A percentile compares a stretch with the other conserved stretches of the same genome.
These are phyloP conservation scores for Aeminium ludgeri DNA, from an alignment of 495 filamentous ascomycete species.

Conservation along the genomic window DNA sequence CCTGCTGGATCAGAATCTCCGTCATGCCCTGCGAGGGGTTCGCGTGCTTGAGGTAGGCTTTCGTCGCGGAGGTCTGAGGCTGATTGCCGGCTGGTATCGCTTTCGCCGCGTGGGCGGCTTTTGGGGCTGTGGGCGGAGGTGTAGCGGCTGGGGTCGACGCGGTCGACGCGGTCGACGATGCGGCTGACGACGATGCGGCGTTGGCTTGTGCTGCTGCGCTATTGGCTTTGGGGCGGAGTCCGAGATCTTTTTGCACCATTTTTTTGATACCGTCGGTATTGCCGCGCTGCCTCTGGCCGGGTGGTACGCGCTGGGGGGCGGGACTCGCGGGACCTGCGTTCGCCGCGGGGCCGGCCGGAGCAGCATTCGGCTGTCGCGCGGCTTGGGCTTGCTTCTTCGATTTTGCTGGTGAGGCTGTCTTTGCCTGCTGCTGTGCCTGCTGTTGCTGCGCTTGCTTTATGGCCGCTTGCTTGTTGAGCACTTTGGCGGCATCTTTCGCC, in stretches of 20 bases:
- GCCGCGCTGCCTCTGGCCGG: slow-evolving; percentile 34
- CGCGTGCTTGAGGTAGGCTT: slow-evolving; percentile 87
- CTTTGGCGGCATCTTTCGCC: slow-evolving; percentile 59
- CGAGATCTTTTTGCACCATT: slow-evolving; percentile 80
- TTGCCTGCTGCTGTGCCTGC: slow-evolving; percentile 10
- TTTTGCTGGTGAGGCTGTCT: slow-evolving; percentile 17
- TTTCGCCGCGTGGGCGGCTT: not conserved
- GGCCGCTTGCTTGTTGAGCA: slow-evolving; percentile 50
- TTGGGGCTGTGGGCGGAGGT: slow-evolving; percentile 7
- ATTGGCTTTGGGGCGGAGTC: slow-evolving; percentile 31
- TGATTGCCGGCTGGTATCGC: slow-evolving; percentile 3
- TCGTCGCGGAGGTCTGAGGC: slow-evolving; percentile 38
- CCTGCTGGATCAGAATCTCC: slow-evolving; percentile 53
- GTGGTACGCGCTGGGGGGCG: slow-evolving; percentile 6
- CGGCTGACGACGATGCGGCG: slow-evolving; percentile 19
- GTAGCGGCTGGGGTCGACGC: slow-evolving; percentile 7
- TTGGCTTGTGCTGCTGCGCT: slow-evolving; percentile 11
- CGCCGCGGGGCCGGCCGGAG: not conserved
- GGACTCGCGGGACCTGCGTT: slow-evolving; percentile 2
- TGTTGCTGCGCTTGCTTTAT: slow-evolving; percentile 24
- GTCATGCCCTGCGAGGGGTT: slow-evolving; percentile 85
- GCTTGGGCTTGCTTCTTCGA: slow-evolving; percentile 10
- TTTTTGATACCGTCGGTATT: slow-evolving; percentile 60
- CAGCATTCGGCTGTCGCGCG: slow-evolving; percentile 4
- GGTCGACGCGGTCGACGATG: not conserved